These are phyloP conservation scores for Crithidia fasciculata DNA, from an alignment of 208 protist genomes.

Conservation along the genomic window DNA sequence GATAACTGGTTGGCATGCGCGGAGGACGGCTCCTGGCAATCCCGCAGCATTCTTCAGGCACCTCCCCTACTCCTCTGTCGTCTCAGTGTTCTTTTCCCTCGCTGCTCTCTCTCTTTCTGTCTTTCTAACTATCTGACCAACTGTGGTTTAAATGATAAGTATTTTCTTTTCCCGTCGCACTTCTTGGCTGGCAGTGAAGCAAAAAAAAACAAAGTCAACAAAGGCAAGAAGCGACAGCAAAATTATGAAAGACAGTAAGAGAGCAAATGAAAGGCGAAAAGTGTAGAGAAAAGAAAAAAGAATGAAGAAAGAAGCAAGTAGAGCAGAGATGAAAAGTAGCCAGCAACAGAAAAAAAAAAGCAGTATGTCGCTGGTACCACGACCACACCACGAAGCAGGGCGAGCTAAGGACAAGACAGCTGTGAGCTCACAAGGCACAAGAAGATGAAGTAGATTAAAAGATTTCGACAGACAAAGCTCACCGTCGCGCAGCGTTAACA, in stretches of 20 bases:
- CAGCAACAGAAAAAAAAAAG: conserved; percentile 15
- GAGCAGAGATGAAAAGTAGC: neutral
- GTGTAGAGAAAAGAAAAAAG: neutral
- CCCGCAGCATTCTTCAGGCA: neutral
- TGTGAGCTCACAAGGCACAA: no score
- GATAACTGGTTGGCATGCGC: neutral
- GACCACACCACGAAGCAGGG: no score
- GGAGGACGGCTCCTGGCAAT: neutral
- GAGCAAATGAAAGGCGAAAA: neutral
- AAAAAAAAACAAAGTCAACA: neutral
- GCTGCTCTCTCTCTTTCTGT: no score
- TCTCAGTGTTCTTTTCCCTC: no score
- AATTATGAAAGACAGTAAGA: no score
- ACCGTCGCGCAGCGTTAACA: neutral
- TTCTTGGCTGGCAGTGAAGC: neutral
- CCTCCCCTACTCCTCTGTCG: no score
- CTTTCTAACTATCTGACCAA: no score
- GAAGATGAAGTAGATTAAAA: no score
- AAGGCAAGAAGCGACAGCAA: neutral
- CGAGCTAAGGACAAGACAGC: no score
- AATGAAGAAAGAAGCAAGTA: neutral
- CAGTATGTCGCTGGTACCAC: neutral
- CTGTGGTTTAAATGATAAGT: neutral
- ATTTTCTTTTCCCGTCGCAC: neutral
- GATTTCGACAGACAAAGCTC: no score